Base-by-base conservation (phyloP, 345 rosid genomes). In the Syzygium aqueum region DNA sequence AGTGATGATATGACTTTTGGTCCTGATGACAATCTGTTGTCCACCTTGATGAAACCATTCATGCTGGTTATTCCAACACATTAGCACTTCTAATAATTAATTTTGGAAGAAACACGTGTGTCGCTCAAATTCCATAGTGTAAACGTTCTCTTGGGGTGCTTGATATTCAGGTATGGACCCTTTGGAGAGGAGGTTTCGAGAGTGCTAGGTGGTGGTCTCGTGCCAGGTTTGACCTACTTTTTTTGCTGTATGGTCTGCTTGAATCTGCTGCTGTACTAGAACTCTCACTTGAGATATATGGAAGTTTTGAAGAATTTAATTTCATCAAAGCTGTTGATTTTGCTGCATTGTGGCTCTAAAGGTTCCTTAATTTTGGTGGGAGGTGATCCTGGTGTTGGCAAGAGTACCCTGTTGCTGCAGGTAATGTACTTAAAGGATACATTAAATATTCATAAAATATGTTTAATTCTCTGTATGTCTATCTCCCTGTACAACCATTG, bases 361-460 rank as follows among this genome's bases (percentile, higher is more conserved):
- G 99, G 98, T 86, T 97, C 98, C 67, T 85, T 97, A 92, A 92
- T 97, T 90, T 92, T 97, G 92, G 88, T 97, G 86, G 97, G 98
- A 86, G 98, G 99, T 85, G 98, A 97, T 88, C 99, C 98, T 87
- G 98, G 99, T 87, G 95, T 97, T 89, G 99, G 99, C 90, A 97
- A 97, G 93, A 97, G 99, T 86, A 97, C 99, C 30, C 89, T 97
- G 86, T 88, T 97, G 82, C 91, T 97, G 93, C 99, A 97, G 98
- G 99, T 97, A 86, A 21, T 53, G 51, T 40, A 28, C 57, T 51
- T 86, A 22, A 23, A 83, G 50, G 84, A 16, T 46, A 23, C 28
- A 53, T n/a, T 49, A n/a, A 13, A 53, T 65, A 84, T 86, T 43
- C 28, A 9, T 25, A 19, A 11, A 73, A 30, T 77, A 53, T 77